phyloP scores from a whole-genome alignment of 306 rosid species.

The Vigna nakashimae region DNA sequence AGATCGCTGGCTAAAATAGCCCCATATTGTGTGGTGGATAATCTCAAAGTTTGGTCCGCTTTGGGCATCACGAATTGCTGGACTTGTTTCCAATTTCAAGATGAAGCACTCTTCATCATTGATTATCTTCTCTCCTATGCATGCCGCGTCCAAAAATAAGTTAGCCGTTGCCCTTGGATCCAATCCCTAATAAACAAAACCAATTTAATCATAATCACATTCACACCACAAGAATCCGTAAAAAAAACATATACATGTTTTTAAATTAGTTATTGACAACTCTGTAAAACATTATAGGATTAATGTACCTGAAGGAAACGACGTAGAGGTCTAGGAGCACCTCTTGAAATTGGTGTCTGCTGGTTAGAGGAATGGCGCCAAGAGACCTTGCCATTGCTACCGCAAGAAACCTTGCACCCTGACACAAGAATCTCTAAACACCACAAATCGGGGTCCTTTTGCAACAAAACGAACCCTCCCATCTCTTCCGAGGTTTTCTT shows the following conservation, averaged over 20 bases:
- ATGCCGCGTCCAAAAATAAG: constrained; percentile 77
- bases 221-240: too few relatives aligned
- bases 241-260: too few relatives aligned
- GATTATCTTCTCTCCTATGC: constrained; percentile 87
- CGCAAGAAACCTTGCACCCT: constrained; percentile 81
- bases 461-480: constrained; percentile 91
- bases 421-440: constrained; percentile 74
- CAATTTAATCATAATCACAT: background rate
- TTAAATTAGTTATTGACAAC: too few relatives aligned
- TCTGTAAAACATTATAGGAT: too few relatives aligned
- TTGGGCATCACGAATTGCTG: constrained; percentile 75
- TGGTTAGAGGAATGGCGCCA: constrained; percentile 95
- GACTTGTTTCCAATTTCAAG: constrained; percentile 76
- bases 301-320: constrained; percentile 82
- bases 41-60: constrained; percentile 72
- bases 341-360: constrained; percentile 64
- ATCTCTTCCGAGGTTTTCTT: constrained; percentile 70
- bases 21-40: constrained; percentile 92
- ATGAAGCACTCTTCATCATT: constrained; percentile 85
- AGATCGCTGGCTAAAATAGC: constrained; percentile 92
- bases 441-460: constrained; percentile 94
- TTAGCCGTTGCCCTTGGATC: constrained; percentile 93
- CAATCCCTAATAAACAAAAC: constrained; percentile 62
- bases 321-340: constrained; percentile 91
- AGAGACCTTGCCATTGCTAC: constrained; percentile 85